Conservation (phyloP, 305 asterid genomes). For the Solanum chacoense region DNA sequence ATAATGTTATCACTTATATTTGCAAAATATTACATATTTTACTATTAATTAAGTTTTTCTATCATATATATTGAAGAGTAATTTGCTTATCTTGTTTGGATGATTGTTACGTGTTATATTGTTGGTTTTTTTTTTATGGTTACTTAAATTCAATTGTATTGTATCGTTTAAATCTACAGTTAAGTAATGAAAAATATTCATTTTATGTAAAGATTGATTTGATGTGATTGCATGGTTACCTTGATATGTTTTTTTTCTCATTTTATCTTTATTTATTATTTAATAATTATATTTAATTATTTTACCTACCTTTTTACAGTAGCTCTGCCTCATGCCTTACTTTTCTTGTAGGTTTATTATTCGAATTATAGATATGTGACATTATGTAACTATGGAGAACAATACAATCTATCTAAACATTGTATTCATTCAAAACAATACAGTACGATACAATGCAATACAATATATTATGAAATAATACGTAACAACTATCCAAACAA, state of each 20-base stretch:
- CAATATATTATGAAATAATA: neutral
- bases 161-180: neutral
- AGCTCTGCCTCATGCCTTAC: neutral
- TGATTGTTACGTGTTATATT: neutral
- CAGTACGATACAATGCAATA: too few relatives aligned
- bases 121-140: neutral
- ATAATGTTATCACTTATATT: too few relatives aligned
- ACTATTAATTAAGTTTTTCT: neutral
- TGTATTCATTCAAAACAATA: neutral
- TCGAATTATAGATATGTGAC: neutral
- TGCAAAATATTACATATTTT: neutral
- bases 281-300: too few relatives aligned
- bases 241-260: neutral
- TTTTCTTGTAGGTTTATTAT: too few relatives aligned
- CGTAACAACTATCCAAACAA: neutral
- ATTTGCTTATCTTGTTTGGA: neutral
- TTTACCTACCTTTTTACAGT: neutral
- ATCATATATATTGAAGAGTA: neutral
- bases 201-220: neutral
- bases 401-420: neutral
- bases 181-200: neutral
- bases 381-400: too few relatives aligned
- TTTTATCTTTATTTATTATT: too few relatives aligned
- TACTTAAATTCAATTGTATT: neutral
- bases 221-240: neutral